Percentiles rank a stretch among this genome's conserved stretches.
Conservation (phyloP, 192 early-diverging fungal species). For the Coemansia sp. region DNA sequence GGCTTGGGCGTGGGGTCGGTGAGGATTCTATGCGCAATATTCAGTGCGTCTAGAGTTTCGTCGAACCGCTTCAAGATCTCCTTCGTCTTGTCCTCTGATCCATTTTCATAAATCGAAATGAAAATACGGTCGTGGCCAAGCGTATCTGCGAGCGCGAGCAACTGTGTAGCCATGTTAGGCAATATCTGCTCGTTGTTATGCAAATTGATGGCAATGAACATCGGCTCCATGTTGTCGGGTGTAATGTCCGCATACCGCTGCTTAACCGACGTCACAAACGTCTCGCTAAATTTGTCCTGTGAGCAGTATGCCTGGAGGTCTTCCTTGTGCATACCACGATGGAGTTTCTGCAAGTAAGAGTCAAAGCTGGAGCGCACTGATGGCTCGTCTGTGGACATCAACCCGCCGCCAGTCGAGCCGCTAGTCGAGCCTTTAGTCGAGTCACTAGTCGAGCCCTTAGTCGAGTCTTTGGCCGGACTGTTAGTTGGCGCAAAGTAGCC, state of each 20-base stretch:
- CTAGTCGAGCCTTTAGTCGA: background rate
- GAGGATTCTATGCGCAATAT: constrained; percentile 30
- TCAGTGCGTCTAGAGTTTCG: constrained; percentile 9
- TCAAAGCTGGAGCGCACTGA: background rate
- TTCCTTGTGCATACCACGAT: background rate
- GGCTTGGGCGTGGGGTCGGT: constrained; percentile 12
- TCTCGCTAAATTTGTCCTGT: background rate
- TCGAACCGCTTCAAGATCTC: constrained; percentile 25
- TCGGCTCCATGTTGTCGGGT: background rate
- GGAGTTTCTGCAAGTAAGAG: background rate
- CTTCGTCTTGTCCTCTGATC: constrained; percentile 44
- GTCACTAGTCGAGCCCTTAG: background rate
- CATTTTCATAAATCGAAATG: constrained; percentile 54
- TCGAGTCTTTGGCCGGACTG: no score
- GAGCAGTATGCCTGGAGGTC: constrained; percentile 19
- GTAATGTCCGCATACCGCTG: constrained; percentile 13
- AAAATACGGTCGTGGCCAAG: constrained; percentile 38
- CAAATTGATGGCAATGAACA: constrained; percentile 44
- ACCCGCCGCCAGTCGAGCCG: background rate
- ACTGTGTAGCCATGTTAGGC: constrained; percentile 42
- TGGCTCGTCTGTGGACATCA: no score
- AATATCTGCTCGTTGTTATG: constrained; percentile 42
- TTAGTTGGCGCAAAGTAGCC: background rate
- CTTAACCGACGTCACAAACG: constrained; percentile 10
- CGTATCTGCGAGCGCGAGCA: constrained; percentile 28